Base-by-base conservation (phyloP, 306 rosid genomes). In the Dicorynia guianensis region DNA sequence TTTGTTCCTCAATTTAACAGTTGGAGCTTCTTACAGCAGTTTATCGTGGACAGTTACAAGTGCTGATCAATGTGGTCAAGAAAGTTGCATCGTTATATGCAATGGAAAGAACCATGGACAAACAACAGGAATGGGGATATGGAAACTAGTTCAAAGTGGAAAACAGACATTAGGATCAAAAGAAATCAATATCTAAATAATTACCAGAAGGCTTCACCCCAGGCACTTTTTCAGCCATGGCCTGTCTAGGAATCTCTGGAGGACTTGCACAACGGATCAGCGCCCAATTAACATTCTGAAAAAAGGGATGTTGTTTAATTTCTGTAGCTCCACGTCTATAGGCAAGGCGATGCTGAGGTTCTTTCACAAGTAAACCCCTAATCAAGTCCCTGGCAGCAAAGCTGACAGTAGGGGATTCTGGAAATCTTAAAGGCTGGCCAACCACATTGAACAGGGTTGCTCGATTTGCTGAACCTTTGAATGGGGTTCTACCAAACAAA, bases 321-420 rank as follows among this genome's bases (percentile, higher is more conserved):
- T 92, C 97, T 4, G 97, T 87, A 4, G 98, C 98, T 8, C 98
- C 98, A 0, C 98, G 97, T 66, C 96, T 83, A 11, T 88, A 92
- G 9, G 98, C 98, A 15, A 94, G 97, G 35, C 98, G 97, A 76
- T 94, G 86, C 74, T 92, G 96, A 57, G 98, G 98, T 86, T 94
- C 98, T 83, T 94, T 94, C 69, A 95, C 98, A 11, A 95, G 97
- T 30, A 95, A 77, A 46, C 98, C 98, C 74, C 96, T 80, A 70
- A 95, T 95, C 78, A 95, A 79, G 88, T 95, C 98, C 79, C 95
- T 88, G 7, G 98, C 97, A 59, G 98, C 97, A 83, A 90, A 95
- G 85, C 98, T 95, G 67, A 95, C 98, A 8, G 82, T 50, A 30
- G 98, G 98, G 4, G 93, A 80, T 69, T 95, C 98, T 0, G 98